Evolutionary conservation across 1,139 yeast genomes (phyloP), one percentile per base, ranked within the genome.

Genomic region (Yamadazyma buinensis): DNA sequence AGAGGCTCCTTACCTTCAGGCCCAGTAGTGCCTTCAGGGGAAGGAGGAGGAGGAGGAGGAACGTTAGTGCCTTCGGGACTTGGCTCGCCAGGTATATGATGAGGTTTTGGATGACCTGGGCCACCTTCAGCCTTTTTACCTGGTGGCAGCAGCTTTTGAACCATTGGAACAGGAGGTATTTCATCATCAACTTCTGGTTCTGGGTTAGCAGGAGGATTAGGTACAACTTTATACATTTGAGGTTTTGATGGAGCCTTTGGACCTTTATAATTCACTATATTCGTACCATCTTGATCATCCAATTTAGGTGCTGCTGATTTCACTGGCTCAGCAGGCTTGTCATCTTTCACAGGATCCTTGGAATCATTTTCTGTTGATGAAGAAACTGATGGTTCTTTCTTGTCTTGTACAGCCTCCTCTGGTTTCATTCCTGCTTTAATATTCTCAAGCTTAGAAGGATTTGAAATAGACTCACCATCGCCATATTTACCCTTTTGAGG

Each of bases 221-320:
- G 9, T 14, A 15, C 30, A 18, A 21, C 12, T 31, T 31, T 26
- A 20, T 30, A 25, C 4, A 15, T 7, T 12, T 19, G 24, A 19
- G 33, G 29, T 25, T 30, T 30, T 5, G 28, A 19, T 4, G 28
- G 28, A 7, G 33, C 28, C 13, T 18, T 18, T 12, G 33, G 29
- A 5, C 29, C 29, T n/a, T 24, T 20, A 20, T 30, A n/a, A 9
- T 12, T 23, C 5, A 8, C 24, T 7, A 17, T 23, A 15, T 14
- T 21, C 7, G 9, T 23, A n/a, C 15, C 23, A 21, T 22, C 22
- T 29, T 8, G 12, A 13, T 7, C 15, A 12, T 15, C n/a, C 11
- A 7, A 12, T 21, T 28, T 5, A n/a, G n/a, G 11, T 28, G 8
- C 25, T 20, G n/a, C 14, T 12, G 12, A 15, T 10, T 18, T n/a